Conservation (phyloP, 768 basidiomycete genomes). For the Chlorophyllum brunneum region DNA sequence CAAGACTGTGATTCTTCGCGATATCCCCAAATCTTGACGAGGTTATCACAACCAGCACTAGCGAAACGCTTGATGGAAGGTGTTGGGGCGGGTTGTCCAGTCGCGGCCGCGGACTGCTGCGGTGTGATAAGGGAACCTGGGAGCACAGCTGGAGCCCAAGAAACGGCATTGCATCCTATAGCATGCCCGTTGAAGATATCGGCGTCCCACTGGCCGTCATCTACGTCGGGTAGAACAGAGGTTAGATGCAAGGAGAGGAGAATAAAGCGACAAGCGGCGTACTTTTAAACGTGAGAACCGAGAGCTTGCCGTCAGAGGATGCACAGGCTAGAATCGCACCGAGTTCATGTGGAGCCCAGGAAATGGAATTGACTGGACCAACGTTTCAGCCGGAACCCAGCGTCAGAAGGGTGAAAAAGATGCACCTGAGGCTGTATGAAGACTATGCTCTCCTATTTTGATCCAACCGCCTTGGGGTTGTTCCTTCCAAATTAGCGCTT, state of each 20-base stretch:
- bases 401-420: slow-evolving; percentile 11
- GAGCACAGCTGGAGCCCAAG: slow-evolving; percentile 92
- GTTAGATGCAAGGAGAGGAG: neutral
- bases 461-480: slow-evolving; percentile 79
- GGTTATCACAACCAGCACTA: slow-evolving; percentile 93
- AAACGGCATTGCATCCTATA: slow-evolving; percentile 95
- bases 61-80: slow-evolving; percentile 88
- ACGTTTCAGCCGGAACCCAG: neutral
- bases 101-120: slow-evolving; percentile 44
- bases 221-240: slow-evolving; percentile 34
- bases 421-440: slow-evolving; percentile 91
- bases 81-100: slow-evolving; percentile 38
- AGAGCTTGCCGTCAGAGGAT: slow-evolving; percentile 94
- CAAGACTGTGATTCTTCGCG: slow-evolving; percentile 85
- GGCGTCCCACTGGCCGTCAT: slow-evolving; percentile 94
- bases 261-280: slow-evolving; percentile 22
- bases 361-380: slow-evolving; percentile 87
- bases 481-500: slow-evolving; percentile 98
- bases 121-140: slow-evolving; percentile 83
- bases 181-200: slow-evolving; percentile 95
- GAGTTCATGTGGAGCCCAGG: slow-evolving; percentile 98
- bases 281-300: slow-evolving; percentile 97
- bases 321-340: slow-evolving; percentile 97
- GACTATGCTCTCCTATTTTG: slow-evolving; percentile 91
- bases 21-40: slow-evolving; percentile 92